Conservation (phyloP, 495 filamentous ascomycete genomes). For the Aspergillus olivimuriae region DNA sequence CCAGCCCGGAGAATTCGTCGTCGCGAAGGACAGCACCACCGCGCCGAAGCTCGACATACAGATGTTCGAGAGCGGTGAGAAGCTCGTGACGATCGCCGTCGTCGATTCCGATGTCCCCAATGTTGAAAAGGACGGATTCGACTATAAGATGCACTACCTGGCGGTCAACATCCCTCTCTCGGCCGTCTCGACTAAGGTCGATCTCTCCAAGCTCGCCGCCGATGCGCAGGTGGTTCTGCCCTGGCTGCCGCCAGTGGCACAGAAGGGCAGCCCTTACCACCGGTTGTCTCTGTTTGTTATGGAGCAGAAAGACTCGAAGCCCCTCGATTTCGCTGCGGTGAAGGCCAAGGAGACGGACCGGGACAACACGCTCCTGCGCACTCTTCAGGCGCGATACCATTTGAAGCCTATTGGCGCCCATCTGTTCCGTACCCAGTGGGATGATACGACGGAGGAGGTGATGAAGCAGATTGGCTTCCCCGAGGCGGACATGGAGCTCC, state of each 20-base stretch:
- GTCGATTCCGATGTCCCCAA: slow-evolving; percentile 89
- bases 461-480: slow-evolving; percentile 73
- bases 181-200: slow-evolving; percentile 45
- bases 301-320: slow-evolving; percentile 59
- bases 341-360: slow-evolving; percentile 45
- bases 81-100: slow-evolving; percentile 76
- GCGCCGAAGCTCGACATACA: slow-evolving; percentile 75
- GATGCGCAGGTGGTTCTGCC: slow-evolving; percentile 63
- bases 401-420: slow-evolving; percentile 72
- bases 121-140: slow-evolving; percentile 67
- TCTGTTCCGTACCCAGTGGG: slow-evolving; percentile 86
- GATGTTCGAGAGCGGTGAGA: slow-evolving; percentile 72
- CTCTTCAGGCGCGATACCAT: slow-evolving; percentile 59
- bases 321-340: slow-evolving; percentile 55
- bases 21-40: slow-evolving; percentile 59
- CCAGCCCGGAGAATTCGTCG: slow-evolving; percentile 70
- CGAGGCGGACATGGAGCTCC: slow-evolving; percentile 78
- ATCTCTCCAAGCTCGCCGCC: slow-evolving; percentile 43
- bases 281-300: slow-evolving; percentile 77
- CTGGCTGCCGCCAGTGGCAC: slow-evolving; percentile 79
- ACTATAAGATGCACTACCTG: slow-evolving; percentile 77
- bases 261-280: slow-evolving; percentile 90
- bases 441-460: slow-evolving; percentile 74
- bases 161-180: slow-evolving; percentile 61
- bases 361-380: slow-evolving; percentile 64